phyloP scores from a whole-genome alignment of 2,329 filamentous ascomycete species.

The Claviceps cyperi region DNA sequence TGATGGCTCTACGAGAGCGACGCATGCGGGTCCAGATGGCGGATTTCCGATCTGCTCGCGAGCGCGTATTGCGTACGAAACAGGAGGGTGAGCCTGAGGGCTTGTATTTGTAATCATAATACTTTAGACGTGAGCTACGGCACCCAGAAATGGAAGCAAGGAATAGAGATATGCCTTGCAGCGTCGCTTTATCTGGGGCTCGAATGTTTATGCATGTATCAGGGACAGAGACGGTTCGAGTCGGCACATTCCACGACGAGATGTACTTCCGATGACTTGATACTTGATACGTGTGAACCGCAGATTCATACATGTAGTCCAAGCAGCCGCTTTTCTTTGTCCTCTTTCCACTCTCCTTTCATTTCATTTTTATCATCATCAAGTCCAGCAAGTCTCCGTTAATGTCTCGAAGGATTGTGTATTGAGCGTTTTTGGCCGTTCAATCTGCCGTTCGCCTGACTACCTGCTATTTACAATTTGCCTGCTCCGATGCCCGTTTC shows the following conservation, averaged over 20 bases:
- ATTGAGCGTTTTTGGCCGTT: no score
- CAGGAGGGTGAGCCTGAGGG: slow-evolving; percentile 96
- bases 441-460: no score
- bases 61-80: slow-evolving; percentile 95
- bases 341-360: no score
- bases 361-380: no score
- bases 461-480: no score
- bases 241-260: background rate
- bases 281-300: no score
- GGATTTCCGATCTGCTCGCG: slow-evolving; percentile 83
- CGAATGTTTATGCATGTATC: background rate
- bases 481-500: no score
- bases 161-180: background rate
- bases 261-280: no score
- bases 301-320: no score
- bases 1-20: slow-evolving; percentile 85
- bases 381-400: no score
- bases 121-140: slow-evolving; percentile 1
- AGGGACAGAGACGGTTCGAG: background rate
- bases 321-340: no score
- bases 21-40: slow-evolving; percentile 99
- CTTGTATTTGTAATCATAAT: slow-evolving; percentile 70
- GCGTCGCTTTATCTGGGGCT: background rate
- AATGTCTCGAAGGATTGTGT: no score
- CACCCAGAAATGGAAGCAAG: background rate